phyloP scores from a whole-genome alignment of 108 stramenopile species.

The Pseudonitzschia pungens region DNA sequence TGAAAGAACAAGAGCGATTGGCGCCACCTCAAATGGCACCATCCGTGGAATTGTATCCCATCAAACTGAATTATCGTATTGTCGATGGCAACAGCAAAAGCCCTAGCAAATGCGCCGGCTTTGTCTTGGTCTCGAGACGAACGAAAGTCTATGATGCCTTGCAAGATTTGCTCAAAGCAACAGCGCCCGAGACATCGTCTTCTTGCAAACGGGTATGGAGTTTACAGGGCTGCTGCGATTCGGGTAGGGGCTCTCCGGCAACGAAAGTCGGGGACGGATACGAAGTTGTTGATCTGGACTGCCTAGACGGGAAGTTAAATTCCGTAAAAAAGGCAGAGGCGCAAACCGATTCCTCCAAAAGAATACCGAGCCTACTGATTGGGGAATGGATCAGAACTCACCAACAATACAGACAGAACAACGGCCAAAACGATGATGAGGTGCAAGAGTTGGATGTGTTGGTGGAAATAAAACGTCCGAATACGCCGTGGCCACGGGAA shows the following conservation, averaged over 20 bases:
- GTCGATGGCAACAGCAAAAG: constrained; percentile 28
- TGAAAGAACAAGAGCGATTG: constrained; percentile 36
- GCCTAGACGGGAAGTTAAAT: constrained; percentile 26
- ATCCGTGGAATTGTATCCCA: constrained; percentile 67
- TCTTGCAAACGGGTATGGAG: constrained; percentile 65
- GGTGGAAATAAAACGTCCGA: constrained; percentile 57
- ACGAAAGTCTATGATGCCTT: constrained; percentile 44
- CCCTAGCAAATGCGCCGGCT: constrained; percentile 29
- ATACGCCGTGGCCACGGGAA: constrained; percentile 53
- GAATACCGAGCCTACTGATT: constrained; percentile 35
- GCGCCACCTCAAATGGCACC: constrained; percentile 28
- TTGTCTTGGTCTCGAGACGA: constrained; percentile 59
- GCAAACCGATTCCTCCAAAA: not conserved
- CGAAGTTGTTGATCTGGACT: constrained; percentile 54
- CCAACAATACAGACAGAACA: not conserved
- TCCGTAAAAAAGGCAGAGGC: constrained; percentile 14
- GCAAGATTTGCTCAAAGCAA: constrained; percentile 47
- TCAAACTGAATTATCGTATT: constrained; percentile 57
- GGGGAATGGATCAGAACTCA: constrained; percentile 52
- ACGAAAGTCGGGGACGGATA: constrained; percentile 59
- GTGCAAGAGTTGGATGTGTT: constrained; percentile 45
- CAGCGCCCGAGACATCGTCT: constrained; percentile 51
- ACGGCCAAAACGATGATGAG: not conserved
- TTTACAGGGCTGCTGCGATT: constrained; percentile 15
- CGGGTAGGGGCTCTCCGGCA: not conserved